A percentile compares a stretch with the other conserved stretches of the same genome.
Conservation (phyloP, 1,139 yeast species). For the Taphrina betulina region DNA sequence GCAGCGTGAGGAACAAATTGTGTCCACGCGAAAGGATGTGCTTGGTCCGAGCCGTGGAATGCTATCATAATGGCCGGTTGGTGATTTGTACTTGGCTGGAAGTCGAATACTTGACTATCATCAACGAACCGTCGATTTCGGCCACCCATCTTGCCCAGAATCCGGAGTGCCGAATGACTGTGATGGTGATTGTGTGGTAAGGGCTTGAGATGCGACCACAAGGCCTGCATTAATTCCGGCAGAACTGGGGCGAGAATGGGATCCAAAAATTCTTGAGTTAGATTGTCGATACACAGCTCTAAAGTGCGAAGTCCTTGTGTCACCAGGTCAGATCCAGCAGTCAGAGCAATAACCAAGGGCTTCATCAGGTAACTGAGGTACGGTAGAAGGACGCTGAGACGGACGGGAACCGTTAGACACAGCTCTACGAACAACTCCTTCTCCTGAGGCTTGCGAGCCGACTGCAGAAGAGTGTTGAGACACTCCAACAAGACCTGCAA, state of each 20-base stretch:
- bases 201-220: conserved; percentile 89
- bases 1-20: conserved; percentile 29
- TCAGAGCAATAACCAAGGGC: conserved; percentile 86
- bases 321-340: conserved; percentile 86
- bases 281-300: conserved; percentile 93
- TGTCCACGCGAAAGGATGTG: conserved; percentile 22
- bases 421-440: conserved; percentile 91
- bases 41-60: conserved; percentile 31
- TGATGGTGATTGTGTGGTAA: conserved; percentile 91
- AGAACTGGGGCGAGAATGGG: conserved; percentile 95
- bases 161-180: conserved; percentile 89
- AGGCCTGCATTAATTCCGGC: conserved; percentile 86
- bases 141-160: conserved; percentile 94
- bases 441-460: conserved; percentile 85
- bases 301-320: conserved; percentile 91
- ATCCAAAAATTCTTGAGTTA: conserved; percentile 94
- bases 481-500: conserved; percentile 83
- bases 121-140: conserved; percentile 81
- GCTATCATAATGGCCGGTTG: conserved; percentile 63
- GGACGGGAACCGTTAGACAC: conserved; percentile 91
- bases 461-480: conserved; percentile 74
- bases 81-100: conserved; percentile 59
- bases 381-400: conserved; percentile 89
- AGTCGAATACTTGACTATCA: conserved; percentile 64
- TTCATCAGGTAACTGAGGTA: conserved; percentile 83